phyloP scores from a whole-genome alignment of 1,139 yeast genomes.

The Suhomyces bokatorum region DNA sequence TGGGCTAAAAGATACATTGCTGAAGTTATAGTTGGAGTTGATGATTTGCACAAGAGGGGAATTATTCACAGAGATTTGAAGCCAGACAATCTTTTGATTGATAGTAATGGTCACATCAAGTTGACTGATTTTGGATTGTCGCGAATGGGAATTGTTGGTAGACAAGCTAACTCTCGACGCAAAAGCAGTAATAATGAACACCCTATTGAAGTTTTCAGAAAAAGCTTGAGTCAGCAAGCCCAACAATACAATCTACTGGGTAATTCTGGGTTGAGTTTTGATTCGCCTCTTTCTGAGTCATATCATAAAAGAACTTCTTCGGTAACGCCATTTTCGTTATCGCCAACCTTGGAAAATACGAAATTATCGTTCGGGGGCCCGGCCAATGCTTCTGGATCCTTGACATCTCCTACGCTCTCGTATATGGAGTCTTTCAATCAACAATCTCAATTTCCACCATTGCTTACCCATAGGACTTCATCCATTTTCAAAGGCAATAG shows the following conservation, averaged over 20 bases:
- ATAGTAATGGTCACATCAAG: constrained; percentile 82
- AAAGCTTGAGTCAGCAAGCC: constrained; percentile 25
- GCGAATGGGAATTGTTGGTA: constrained; percentile 81
- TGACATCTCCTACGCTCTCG: constrained; percentile 18
- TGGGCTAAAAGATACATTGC: constrained; percentile 90
- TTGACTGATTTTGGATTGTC: constrained; percentile 94
- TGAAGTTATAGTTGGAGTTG: constrained; percentile 87
- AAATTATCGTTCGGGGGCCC: constrained; percentile 21
- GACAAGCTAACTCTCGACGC: constrained; percentile 57
- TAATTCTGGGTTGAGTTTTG: constrained; percentile 21
- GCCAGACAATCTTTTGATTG: constrained; percentile 91
- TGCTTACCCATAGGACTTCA: constrained; percentile 16
- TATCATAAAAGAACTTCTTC: constrained; percentile 38
- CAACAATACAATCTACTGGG: constrained; percentile 22
- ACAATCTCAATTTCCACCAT: constrained; percentile 15
- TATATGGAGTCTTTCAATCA: constrained; percentile 16
- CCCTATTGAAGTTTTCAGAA: constrained; percentile 44
- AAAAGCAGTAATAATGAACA: constrained; percentile 49
- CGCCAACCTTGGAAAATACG: constrained; percentile 44
- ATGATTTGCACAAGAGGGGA: constrained; percentile 83
- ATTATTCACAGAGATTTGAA: constrained; percentile 93
- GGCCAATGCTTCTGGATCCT: constrained; percentile 9
- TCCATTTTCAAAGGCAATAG: constrained; percentile 20
- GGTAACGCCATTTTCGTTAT: constrained; percentile 51
- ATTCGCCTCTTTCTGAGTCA: constrained; percentile 33